These are phyloP conservation scores for Annulohypoxylon moriforme DNA, from an alignment of 495 filamentous ascomycete species.

Conservation along the genomic window DNA sequence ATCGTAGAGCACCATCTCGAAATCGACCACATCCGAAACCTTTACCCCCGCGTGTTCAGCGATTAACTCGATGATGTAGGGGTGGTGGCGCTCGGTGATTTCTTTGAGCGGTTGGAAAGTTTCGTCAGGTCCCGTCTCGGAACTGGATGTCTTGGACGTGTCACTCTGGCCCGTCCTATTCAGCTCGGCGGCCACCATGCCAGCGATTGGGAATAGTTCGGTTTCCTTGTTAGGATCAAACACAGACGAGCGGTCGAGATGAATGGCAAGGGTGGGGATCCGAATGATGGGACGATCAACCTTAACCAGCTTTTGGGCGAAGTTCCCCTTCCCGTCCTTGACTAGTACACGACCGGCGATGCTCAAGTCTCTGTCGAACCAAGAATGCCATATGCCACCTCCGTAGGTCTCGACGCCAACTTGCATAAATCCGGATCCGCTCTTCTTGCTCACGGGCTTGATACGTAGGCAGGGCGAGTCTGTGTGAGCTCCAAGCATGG, in stretches of 20 bases:
- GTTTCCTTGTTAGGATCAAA: constrained; percentile 97
- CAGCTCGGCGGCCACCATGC: constrained; percentile 85
- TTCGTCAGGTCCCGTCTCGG: constrained; percentile 55
- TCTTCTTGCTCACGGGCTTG: constrained; percentile 93
- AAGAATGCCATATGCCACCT: constrained; percentile 82
- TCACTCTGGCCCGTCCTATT: constrained; percentile 71
- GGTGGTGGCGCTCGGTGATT: constrained; percentile 87
- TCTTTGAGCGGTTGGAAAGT: constrained; percentile 77
- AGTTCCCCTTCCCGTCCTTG: constrained; percentile 75
- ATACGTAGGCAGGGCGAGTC: constrained; percentile 91
- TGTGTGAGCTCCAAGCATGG: constrained; percentile 96
- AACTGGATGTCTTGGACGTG: constrained; percentile 47
- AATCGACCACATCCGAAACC: constrained; percentile 82
- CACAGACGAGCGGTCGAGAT: constrained; percentile 83
- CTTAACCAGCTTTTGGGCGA: constrained; percentile 87
- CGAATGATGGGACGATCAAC: constrained; percentile 90
- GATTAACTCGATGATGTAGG: constrained; percentile 84
- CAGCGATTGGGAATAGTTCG: constrained; percentile 93
- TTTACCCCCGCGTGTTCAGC: constrained; percentile 79
- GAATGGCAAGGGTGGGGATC: constrained; percentile 92
- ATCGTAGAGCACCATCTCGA: constrained; percentile 95
- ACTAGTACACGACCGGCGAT: constrained; percentile 91
- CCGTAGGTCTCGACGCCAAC: constrained; percentile 97
- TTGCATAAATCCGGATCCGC: constrained; percentile 86
- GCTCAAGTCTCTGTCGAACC: constrained; percentile 96